Evolutionary conservation across 2,329 filamentous ascomycete genomes (phyloP).

Genomic region (Colletotrichum karsti): DNA sequence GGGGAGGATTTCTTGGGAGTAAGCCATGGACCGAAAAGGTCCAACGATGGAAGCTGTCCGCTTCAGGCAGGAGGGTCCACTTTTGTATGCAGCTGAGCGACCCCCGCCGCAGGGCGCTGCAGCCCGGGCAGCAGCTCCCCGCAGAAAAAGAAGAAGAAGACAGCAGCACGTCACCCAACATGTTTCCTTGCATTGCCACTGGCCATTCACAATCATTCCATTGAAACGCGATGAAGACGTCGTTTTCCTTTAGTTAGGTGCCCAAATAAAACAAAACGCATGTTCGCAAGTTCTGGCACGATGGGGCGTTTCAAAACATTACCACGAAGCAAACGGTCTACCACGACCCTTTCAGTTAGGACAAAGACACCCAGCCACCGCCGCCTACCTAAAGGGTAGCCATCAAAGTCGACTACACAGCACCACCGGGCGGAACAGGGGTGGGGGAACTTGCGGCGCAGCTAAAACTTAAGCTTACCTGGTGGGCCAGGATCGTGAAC

Average conservation of each 20-base stretch:
- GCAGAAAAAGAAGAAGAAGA: not conserved
- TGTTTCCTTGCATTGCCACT: not conserved
- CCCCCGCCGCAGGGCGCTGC: not conserved
- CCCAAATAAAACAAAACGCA: too few species aligned
- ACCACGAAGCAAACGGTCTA: not conserved
- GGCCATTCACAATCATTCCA: too few species aligned
- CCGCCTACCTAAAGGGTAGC: not conserved
- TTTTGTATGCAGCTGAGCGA: not conserved
- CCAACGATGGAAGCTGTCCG: conserved; percentile 12
- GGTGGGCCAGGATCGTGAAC: conserved; percentile 10
- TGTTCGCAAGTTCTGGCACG: too few species aligned
- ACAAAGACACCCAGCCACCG: conserved; percentile 10
- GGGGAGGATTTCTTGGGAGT: not conserved
- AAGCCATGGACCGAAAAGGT: not conserved
- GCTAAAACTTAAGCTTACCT: conserved; percentile 28
- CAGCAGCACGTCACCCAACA: not conserved
- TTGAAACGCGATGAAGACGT: too few species aligned
- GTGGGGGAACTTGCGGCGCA: not conserved
- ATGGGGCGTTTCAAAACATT: not conserved
- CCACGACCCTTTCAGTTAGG: not conserved
- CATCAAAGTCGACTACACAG: not conserved
- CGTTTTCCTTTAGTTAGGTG: too few species aligned
- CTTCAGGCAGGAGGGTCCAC: not conserved
- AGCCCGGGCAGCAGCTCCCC: not conserved
- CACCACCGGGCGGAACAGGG: conserved; percentile 19